Evolutionary conservation across 345 rosid genomes (phyloP), one percentile per base, ranked within the genome.

Genomic region (Aquilaria yunnanensis): DNA sequence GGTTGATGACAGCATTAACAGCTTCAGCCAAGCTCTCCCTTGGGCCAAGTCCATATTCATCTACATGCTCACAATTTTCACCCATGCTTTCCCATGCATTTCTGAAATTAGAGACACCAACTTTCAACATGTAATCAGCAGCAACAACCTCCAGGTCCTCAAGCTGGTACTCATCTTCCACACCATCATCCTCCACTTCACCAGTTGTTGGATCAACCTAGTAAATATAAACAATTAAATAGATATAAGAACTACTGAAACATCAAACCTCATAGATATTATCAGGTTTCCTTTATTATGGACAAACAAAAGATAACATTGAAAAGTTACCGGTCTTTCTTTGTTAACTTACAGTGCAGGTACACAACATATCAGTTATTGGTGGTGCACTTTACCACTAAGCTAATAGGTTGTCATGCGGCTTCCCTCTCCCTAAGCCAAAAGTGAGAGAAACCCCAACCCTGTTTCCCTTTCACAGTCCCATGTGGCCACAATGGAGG

Each of bases 151-250:
- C 97, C 47, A 90, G 79, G 46, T 90, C 97, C 82, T 90, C 97
- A 56, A 90, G 76, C 75, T 88, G 97, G 74, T 90, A 90, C 67
- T 90, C 96, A 80, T 90, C 97, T 56, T 90, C 97, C 31, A 90
- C 90, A 4, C 96, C 97, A 68, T 90, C 97, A 5, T 88, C 97
- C 60, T 88, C 96, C 14, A 85, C 78, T 63, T 88, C 97, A 14
- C 93, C 93, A 48, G 89, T 88, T 65, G 78, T 67, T 47, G 85
- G 85, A 75, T 90, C 96, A 72, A 90, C 97, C 97, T 90, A 67
- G 62, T 66, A 56, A 63, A 45, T 57, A 12, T 54, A 57, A n/a
- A 14, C 55, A 62, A 62, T 43, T 46, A 32, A 14, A 32, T 23
- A 34, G 33, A 54, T 54, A 33, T 48, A 23, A 46, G 12, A 61